Evolutionary conservation across 352 stramenopile species (phyloP), one percentile per base, ranked within the genome.

Genomic region (Aphanomyces astaci): DNA sequence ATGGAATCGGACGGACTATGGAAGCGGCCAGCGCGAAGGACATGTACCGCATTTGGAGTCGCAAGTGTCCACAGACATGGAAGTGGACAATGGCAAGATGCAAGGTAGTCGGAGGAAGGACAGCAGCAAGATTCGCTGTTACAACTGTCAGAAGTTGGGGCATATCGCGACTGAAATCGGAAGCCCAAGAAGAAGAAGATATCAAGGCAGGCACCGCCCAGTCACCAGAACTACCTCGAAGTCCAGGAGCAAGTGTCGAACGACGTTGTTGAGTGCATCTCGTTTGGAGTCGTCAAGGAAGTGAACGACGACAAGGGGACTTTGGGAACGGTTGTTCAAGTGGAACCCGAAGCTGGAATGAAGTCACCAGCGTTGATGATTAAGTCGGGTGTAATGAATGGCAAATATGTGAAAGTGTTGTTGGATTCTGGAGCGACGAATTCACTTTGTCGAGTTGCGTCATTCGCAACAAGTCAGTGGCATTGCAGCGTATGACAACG

Each of bases 401-500:
- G 48, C 48, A 55, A 55, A 22, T 10, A 13, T 22, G 48, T 55
- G 9, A 55, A 55, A 28, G 48, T 55, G 48, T 28, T 55, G 19
- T 28, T 55, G 22, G 48, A 55, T 28, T 55, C 48, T 13, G 48
- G 19, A 55, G 48, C 48, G 48, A 55, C 48, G 19, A 55, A 55
- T 24, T 55, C 48, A 28, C 25, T 55, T 22, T 55, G 48, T 28
- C 48, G 48, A 10, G 9, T 55, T 7, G 19, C 19, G 48, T 55
- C 19, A 0, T 55, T 17, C 1, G 48, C 10, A 2, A 13, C 19
- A 55, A 55, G 48, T 28, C 19, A 1, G 48, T 55, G n/a, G n/a
- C n/a, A n/a, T 22, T 24, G 48, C 15, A 10, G 22, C 1, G 48
- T n/a, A n/a, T n/a, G n/a, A n/a, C n/a, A n/a, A n/a, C n/a, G n/a